Base-by-base conservation (phyloP, 2,329 filamentous ascomycete genomes). In the Aspergillus sp. region DNA sequence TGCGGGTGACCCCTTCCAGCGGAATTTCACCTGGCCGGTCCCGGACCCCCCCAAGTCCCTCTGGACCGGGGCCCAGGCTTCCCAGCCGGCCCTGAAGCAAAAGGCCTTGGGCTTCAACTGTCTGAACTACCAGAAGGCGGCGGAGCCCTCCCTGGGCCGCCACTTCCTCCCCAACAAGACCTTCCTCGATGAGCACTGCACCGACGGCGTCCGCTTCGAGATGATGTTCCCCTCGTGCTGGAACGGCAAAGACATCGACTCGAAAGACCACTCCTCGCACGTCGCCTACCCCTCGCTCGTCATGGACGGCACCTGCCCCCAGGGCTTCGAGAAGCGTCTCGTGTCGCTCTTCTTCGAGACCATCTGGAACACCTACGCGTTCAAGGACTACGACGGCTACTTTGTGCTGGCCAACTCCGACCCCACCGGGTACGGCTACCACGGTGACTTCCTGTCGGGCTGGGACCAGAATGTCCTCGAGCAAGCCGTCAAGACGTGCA, bases 31-130 rank as follows among this genome's bases (percentile, higher is more conserved):
- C 7, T 76, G 82, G 47, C 79, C 83, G 0, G 77, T 87, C 52
- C 83, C 83, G 2, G 80, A 80, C 56, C 73, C 79, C 35, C 77
- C 80, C 27, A 87, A 88, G 69, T 88, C 86, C 8, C 53, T 68
- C 27, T 96, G 90, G 90, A 62, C 68, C 4, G 69, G 64, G 2
- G 71, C 81, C 4, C 79, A 83, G 49, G 77, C 79, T 58, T 85
- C 83, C 7, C 89, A 94, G 71, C 66, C 69, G 10, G 79, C 82
- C 44, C 78, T 96, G 34, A 72, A 71, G 43, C 85, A 94, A 73
- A 88, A 90, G 51, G 88, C 90, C 7, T 58, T 96, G 29, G 91
- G 93, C 3, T 95, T 95, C 79, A 97, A 97, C 75, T 97, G 93
- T 69, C 72, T 98, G 50, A 83, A 97, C 78, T 96, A 96, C 63